Evolutionary conservation across 1,284 basidiomycete genomes (phyloP).

Genomic region (Neolentinus lepideus): DNA sequence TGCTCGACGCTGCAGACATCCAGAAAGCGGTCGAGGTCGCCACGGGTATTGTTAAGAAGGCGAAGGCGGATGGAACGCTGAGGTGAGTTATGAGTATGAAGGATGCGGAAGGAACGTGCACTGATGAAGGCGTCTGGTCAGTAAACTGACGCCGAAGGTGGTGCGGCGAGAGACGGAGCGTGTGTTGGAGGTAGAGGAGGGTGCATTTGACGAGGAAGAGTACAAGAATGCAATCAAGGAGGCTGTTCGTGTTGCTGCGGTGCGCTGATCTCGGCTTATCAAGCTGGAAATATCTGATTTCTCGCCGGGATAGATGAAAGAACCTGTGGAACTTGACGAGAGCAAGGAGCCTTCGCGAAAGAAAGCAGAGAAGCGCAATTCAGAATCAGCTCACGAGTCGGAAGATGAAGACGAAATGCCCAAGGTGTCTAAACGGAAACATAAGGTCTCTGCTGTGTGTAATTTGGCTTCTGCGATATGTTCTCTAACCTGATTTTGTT

Average conservation of each 20-base stretch:
- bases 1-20: background rate
- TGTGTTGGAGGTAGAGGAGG: background rate
- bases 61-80: background rate
- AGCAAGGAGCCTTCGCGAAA: background rate
- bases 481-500: background rate
- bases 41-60: background rate
- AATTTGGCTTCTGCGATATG: background rate
- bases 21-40: background rate
- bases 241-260: background rate
- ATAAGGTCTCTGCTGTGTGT: conserved; percentile 15
- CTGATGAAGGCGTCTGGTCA: background rate
- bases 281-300: background rate
- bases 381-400: background rate
- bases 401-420: background rate
- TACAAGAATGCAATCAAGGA: background rate
- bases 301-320: background rate
- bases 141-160: background rate
- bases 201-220: background rate
- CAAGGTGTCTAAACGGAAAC: background rate
- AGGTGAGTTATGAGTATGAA: background rate
- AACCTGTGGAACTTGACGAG: too few species aligned
- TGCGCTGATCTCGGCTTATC: background rate
- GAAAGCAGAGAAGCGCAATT: background rate
- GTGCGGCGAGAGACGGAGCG: background rate
- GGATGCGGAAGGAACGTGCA: background rate